phyloP scores from a whole-genome alignment of 2,329 filamentous ascomycete species.

The Cordyceps militaris region DNA sequence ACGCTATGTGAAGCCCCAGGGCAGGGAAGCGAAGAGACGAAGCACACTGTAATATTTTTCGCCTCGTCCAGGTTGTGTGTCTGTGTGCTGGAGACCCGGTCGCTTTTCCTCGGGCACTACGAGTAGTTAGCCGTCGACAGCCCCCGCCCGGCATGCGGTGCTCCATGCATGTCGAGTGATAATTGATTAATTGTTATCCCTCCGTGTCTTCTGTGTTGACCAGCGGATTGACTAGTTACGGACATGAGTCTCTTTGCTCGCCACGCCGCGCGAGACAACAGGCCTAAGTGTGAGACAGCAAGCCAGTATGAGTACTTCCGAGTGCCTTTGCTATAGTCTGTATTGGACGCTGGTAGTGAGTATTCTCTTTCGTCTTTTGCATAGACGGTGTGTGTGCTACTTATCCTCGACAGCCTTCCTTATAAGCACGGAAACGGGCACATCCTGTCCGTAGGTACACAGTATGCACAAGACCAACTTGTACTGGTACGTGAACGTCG shows the following conservation, averaged over 20 bases:
- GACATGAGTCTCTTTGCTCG: no score
- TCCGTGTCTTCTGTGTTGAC: no score
- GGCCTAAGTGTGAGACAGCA: no score
- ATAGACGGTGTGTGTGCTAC: neutral
- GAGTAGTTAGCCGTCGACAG: slow-evolving; percentile 1
- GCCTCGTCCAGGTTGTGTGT: neutral
- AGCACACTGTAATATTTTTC: neutral
- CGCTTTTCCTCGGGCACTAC: neutral
- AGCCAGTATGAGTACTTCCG: no score
- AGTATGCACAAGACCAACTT: no score
- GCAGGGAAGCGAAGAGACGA: neutral
- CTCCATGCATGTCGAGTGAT: neutral
- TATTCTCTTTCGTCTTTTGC: neutral
- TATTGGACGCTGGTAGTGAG: neutral
- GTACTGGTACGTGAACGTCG: no score
- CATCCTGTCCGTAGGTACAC: neutral
- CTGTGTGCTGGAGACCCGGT: neutral
- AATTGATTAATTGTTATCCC: no score
- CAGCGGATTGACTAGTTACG: no score
- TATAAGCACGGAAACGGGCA: neutral
- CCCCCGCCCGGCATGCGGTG: neutral
- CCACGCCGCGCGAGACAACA: no score
- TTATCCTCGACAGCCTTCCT: neutral
- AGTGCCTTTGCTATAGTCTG: no score
- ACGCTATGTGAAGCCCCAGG: neutral